Conservation (phyloP, 305 asterid genomes). For the Salvia sclarea region DNA sequence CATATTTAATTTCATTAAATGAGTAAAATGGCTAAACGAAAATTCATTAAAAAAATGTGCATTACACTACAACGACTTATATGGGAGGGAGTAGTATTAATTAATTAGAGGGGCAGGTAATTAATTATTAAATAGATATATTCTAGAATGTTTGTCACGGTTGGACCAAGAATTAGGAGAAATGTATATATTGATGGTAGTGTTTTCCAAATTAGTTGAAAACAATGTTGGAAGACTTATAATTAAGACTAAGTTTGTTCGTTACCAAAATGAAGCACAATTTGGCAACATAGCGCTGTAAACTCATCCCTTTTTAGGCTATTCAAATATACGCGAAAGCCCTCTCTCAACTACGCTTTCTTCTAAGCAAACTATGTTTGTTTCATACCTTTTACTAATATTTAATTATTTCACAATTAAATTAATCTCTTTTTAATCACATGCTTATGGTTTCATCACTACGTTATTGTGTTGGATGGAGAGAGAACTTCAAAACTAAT, state of each 20-base stretch:
- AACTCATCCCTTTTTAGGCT: conserved; percentile 30
- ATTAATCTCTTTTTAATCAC: no score
- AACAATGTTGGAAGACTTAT: not conserved
- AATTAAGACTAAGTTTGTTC: conserved; percentile 24
- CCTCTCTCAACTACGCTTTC: conserved; percentile 41
- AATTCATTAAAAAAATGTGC: no score
- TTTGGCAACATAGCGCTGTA: conserved; percentile 34
- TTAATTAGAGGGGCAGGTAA: no score
- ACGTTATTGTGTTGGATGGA: not conserved
- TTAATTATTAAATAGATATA: not conserved
- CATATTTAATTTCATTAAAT: no score
- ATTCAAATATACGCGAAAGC: conserved; percentile 40
- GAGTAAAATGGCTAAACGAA: no score
- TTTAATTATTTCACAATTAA: no score
- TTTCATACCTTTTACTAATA: no score
- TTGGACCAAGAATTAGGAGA: conserved; percentile 14
- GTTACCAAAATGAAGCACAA: conserved; percentile 23
- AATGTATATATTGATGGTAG: conserved; percentile 16
- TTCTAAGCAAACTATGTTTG: not conserved
- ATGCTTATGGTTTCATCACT: not conserved
- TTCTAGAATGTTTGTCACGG: conserved; percentile 22
- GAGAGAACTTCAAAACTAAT: no score
- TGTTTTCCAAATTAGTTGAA: conserved; percentile 34
- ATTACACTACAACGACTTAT: no score
- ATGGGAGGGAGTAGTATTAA: no score